Conservation (phyloP, 2,329 filamentous ascomycete genomes). For the Penicillium sp. region DNA sequence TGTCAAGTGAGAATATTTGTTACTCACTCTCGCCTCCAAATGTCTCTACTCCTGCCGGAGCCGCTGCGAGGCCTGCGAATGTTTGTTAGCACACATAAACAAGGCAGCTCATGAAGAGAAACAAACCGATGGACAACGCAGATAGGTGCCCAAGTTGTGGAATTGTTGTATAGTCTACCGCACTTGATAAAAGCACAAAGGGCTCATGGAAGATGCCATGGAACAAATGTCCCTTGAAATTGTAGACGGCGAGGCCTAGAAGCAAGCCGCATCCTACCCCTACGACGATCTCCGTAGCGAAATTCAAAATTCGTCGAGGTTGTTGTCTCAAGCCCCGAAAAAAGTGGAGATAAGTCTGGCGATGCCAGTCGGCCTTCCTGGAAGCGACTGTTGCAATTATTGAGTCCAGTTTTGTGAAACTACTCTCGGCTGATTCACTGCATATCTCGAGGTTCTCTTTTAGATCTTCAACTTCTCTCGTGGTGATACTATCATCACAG, state of each 20-base stretch:
- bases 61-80: not conserved
- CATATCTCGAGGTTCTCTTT: no score
- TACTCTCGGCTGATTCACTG: no score
- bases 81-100: not conserved
- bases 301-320: conserved; percentile 43
- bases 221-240: conserved; percentile 14
- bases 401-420: no score
- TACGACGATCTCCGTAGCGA: not conserved
- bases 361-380: conserved; percentile 22
- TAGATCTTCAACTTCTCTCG: no score
- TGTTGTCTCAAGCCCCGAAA: conserved; percentile 61
- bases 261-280: conserved; percentile 1
- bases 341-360: conserved; percentile 60
- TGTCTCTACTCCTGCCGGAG: not conserved
- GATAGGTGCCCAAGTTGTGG: not conserved
- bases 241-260: conserved; percentile 12
- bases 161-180: conserved; percentile 2
- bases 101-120: not conserved
- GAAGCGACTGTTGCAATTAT: no score
- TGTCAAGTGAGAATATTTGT: no score
- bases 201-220: conserved; percentile 11
- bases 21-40: no score
- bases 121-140: no score
- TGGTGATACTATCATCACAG: not conserved
- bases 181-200: conserved; percentile 11